Conservation (phyloP, 192 early-diverging fungal genomes). For the Pilobolus umbonatus region DNA sequence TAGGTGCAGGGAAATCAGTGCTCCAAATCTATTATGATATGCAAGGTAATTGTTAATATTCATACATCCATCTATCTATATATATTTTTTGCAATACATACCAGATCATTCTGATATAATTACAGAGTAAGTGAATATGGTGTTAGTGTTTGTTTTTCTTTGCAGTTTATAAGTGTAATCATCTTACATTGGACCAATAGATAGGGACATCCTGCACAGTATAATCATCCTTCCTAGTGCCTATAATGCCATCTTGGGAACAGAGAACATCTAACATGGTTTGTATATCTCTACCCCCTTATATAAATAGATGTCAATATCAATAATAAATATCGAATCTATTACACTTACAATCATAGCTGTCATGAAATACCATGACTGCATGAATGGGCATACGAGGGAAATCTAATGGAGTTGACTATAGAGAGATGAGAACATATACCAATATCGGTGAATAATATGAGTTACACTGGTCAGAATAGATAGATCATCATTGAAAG, state of each 20-base stretch:
- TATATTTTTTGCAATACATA: constrained; percentile 24
- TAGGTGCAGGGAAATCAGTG: constrained; percentile 72
- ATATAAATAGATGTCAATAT: not conserved
- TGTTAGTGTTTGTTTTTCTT: not conserved
- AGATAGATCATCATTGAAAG: constrained; percentile 15
- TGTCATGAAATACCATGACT: constrained; percentile 85
- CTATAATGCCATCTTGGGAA: constrained; percentile 52
- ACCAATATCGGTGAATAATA: not conserved
- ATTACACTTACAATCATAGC: constrained; percentile 56
- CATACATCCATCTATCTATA: too few species aligned
- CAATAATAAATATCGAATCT: not conserved
- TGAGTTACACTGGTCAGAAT: constrained; percentile 17
- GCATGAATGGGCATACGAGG: constrained; percentile 55
- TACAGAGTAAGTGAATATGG: not conserved
- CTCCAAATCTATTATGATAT: constrained; percentile 61
- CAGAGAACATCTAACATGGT: constrained; percentile 68
- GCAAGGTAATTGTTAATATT: not conserved
- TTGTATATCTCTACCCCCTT: constrained; percentile 82
- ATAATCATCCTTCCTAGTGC: constrained; percentile 42
- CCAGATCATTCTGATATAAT: constrained; percentile 20
- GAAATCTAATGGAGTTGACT: constrained; percentile 28
- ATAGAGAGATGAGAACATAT: not conserved
- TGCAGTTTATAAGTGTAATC: not conserved
- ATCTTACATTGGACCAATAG: constrained; percentile 68
- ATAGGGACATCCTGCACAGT: constrained; percentile 57